Conservation (phyloP, 176 grass and related monocot genomes). For the Triticum monococcum region DNA sequence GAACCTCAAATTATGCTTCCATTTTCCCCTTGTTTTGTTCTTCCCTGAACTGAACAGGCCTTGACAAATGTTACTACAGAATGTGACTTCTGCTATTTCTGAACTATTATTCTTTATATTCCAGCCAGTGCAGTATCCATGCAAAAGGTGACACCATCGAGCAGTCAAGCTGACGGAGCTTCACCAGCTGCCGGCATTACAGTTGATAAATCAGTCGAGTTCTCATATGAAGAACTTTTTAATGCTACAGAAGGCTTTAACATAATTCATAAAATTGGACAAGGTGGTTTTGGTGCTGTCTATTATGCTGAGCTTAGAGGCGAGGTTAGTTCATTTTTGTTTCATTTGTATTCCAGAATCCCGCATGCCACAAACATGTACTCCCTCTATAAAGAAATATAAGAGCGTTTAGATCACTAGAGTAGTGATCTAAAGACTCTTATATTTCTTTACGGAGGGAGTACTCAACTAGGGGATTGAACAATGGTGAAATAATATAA, state of each 20-base stretch:
- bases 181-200: conserved; percentile 59
- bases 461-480: background rate
- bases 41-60: background rate
- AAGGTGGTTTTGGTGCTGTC: conserved; percentile 79
- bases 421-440: too few species aligned
- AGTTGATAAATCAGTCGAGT: conserved; percentile 93
- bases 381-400: too few species aligned
- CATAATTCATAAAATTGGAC: conserved; percentile 89
- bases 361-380: background rate
- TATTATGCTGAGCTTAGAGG: conserved; percentile 90
- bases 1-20: background rate
- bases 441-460: too few species aligned
- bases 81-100: conserved; percentile 25
- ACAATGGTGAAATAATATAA: background rate
- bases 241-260: conserved; percentile 86
- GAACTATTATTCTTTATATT: conserved; percentile 18
- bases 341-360: conserved; percentile 7
- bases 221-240: conserved; percentile 85
- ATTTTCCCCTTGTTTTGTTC: background rate
- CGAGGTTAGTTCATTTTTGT: conserved; percentile 63
- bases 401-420: too few species aligned
- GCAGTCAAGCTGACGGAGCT: conserved; percentile 28
- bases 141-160: conserved; percentile 36
- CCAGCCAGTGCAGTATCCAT: conserved; percentile 28
- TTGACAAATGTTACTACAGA: conserved; percentile 14